Evolutionary conservation across 2,329 filamentous ascomycete genomes (phyloP).

Genomic region (Penicillium expansum): DNA sequence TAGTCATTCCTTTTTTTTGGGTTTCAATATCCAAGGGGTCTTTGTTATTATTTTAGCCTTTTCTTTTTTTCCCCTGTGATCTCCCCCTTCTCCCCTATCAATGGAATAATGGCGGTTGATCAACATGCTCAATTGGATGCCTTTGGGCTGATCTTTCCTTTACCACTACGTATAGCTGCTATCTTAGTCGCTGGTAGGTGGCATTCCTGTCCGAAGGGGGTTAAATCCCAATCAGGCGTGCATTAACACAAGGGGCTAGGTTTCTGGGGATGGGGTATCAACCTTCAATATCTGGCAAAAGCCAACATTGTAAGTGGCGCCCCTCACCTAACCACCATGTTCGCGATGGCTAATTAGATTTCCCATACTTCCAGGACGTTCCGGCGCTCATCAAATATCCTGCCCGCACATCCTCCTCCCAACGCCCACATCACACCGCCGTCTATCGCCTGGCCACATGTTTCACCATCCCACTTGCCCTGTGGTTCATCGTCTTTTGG

Average conservation of each 20-base stretch:
- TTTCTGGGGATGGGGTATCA: constrained; percentile 92
- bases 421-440: constrained; percentile 73
- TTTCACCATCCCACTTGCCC: constrained; percentile 66
- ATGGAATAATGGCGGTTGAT: constrained; percentile 45
- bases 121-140: constrained; percentile 61
- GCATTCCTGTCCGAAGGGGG: background rate
- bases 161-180: constrained; percentile 85
- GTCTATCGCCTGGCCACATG: constrained; percentile 81
- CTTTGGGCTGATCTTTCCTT: constrained; percentile 81
- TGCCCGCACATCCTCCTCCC: constrained; percentile 64
- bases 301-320: constrained; percentile 64
- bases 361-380: constrained; percentile 60
- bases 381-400: constrained; percentile 85
- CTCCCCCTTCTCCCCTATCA: constrained; percentile 16
- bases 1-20: constrained; percentile 34
- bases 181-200: constrained; percentile 76
- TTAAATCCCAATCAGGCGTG: background rate
- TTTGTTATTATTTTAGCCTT: constrained; percentile 8
- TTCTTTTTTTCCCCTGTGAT: background rate
- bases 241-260: constrained; percentile 51
- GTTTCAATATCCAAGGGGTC: constrained; percentile 8
- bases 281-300: constrained; percentile 79
- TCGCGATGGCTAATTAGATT: constrained; percentile 17
- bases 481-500: constrained; percentile 83
- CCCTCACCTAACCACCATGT: constrained; percentile 6